These are phyloP conservation scores for Trichosporon sp. DNA, from an alignment of 1,284 basidiomycete species.

Conservation along the genomic window DNA sequence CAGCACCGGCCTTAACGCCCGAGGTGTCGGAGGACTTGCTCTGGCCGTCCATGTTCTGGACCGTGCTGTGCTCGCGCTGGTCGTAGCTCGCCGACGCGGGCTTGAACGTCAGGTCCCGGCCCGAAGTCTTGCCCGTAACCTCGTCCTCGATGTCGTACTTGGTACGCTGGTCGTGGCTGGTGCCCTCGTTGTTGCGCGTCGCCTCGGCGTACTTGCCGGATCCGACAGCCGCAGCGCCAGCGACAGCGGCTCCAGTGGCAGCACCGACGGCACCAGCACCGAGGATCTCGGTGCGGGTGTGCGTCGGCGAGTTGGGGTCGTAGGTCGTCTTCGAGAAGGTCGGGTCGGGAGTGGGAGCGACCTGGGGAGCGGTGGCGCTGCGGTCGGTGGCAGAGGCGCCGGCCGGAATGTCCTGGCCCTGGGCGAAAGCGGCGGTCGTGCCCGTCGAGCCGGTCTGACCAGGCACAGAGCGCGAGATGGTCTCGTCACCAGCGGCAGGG, in stretches of 20 bases:
- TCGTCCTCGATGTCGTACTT: not conserved
- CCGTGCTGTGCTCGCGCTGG: not conserved
- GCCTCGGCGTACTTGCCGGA: not conserved
- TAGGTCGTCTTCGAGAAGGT: not conserved
- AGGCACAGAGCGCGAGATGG: not conserved
- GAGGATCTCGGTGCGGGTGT: not conserved
- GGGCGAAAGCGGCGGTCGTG: not conserved
- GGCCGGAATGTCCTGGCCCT: not conserved
- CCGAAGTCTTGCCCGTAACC: not conserved
- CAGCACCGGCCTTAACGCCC: not conserved
- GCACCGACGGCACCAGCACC: not conserved
- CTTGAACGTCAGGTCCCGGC: not conserved
- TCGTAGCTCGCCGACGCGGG: not conserved
- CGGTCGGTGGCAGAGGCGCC: not conserved
- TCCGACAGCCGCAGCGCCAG: slow-evolving; percentile 6
- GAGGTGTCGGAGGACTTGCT: not conserved
- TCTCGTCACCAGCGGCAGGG: not conserved
- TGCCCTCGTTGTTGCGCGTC: not conserved
- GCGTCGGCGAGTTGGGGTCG: not conserved
- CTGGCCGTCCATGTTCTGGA: not conserved
- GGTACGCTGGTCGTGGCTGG: not conserved
- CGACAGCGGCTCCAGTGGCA: not conserved
- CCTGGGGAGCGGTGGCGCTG: no score
- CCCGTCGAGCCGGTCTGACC: not conserved
- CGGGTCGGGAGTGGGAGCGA: not conserved